Base-by-base conservation (phyloP, 306 rosid genomes). In the Dicorynia guianensis region DNA sequence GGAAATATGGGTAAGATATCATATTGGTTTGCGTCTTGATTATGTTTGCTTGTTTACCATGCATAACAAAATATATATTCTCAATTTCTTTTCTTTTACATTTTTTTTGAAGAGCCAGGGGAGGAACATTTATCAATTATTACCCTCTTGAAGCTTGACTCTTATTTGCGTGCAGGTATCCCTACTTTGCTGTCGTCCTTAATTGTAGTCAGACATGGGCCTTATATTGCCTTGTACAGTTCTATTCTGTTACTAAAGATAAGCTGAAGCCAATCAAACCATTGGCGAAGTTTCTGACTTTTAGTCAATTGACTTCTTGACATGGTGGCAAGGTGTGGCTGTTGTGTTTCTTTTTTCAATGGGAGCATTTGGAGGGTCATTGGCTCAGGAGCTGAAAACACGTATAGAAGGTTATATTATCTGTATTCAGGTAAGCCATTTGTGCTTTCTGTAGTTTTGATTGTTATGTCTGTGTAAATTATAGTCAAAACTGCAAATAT, bases 181-280 rank as follows among this genome's bases (percentile, higher is more conserved):
- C 98, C 30, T 96, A 92, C 83, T 87, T 96, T 90, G 98, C 98
- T 14, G 86, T 89, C 71, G 78, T 92, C 85, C 98, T 96, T 69
- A 96, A 92, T 88, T 96, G 92, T 81, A 96, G 99, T 84, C 99
- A 96, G 87, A 86, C 99, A 11, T 96, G 99, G 98, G 99, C 99
- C 63, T 73, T 96, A 33, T 96, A 96, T 82, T 96, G 98, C 79
- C 98, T 96, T 71, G 96, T 96, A 60, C 99, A 92, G 87, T 90
- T 96, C 79, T 96, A 96, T 85, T 80, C 99, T 63, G 97, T 96
- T 74, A 96, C 61, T 13, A 96, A 96, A 71, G 93, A 96, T 79
- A 96, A 89, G 73, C 60, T 96, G 87, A 87, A 89, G 76, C 93
- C 97, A 19, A 96, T 96, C 48, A 92, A 89, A 85, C 99, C 99